Base-by-base conservation (phyloP, 2,329 filamentous ascomycete genomes). In the Penicillium frequentans region DNA sequence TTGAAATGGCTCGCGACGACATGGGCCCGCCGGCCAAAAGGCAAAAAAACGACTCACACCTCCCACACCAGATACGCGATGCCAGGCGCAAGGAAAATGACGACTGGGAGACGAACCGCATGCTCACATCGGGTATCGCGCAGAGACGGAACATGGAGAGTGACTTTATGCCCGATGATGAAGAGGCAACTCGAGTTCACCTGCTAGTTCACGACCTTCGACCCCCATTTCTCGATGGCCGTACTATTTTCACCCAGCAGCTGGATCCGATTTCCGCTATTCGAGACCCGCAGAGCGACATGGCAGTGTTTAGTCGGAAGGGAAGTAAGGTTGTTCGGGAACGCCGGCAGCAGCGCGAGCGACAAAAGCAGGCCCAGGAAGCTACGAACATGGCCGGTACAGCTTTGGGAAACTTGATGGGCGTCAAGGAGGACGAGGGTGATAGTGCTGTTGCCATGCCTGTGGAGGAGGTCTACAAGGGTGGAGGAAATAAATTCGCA, bases 41-140 rank as follows among this genome's bases (percentile, higher is more conserved):
- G 66, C 73, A 67, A 57, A 76, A 75, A 59, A 71, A 68, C 62
- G 68, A 68, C 54, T 62, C 58, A 23, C 71, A 73, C 49, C 66
- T 75, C 14, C 72, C 73, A 46, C 60, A 67, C 52, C 66, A 68
- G 48, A 64, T 75, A 14, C 73, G 73, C 63, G 72, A 76, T 59
- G 73, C 73, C 75, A 90, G 93, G 67, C 91, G 96, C 73, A 92
- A 90, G 71, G 95, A 99, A 70, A 92, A 95, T 44, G 95, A 99
- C 75, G 93, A 93, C 0, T 99, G 95, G 95, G 96, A 99, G 75
- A 95, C 93, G 16, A 99, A 99, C 73, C 90, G 95, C 57, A 98
- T 99, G 95, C 82, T 99, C 59, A 95, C 93, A 1, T 97, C 93
- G 21, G 93, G 93, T 55, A 93, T 99, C 19, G 95, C 95, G 19